Evolutionary conservation across 1,139 yeast species (phyloP), one percentile per base, ranked within the genome.

Genomic region (Sugiyamaella sp.): DNA sequence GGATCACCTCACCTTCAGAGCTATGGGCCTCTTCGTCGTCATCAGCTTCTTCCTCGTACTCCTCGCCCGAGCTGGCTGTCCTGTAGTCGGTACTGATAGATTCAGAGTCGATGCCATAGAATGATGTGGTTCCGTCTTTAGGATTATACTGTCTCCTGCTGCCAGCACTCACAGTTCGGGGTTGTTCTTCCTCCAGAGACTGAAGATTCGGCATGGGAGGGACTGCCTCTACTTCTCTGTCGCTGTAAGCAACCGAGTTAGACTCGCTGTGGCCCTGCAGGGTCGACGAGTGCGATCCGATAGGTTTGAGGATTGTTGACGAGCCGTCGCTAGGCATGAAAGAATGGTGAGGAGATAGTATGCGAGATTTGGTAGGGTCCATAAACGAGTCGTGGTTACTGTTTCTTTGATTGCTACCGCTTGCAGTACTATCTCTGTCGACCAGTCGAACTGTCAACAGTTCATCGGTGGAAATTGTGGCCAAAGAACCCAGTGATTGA

Each of bases 381-480:
- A 64, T 63, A 49, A 55, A 62, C 10, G 66, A 56, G 51, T 60
- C 55, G 41, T 64, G 53, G 17, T 29, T 45, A 38, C 27, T 38
- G 20, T 33, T 52, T 29, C 41, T 41, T 12, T 43, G 49, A 14
- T 50, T 50, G 32, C 50, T 51, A 40, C 55, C 60, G 40, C 41
- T 54, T 29, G 35, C 56, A n/a, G n/a, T n/a, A 47, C 59, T 60
- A 54, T 51, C 60, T 19, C 63, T 57, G 44, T 69, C 70, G 5
- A 89, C 91, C 49, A 89, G 74, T 63, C 91, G 80, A 38, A 93
- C 89, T 8, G 90, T 86, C 65, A 89, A 79, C 46, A 90, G 76
- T 68, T 89, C 95, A 54, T 85, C 90, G 0, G 97, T 88, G 47
- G 93, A 85, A 24, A 90, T 93, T 0, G 97, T 89, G 33, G 93